Evolutionary conservation across 164 flowering plant species (phyloP).

Genomic region (Hamamelis virginiana): DNA sequence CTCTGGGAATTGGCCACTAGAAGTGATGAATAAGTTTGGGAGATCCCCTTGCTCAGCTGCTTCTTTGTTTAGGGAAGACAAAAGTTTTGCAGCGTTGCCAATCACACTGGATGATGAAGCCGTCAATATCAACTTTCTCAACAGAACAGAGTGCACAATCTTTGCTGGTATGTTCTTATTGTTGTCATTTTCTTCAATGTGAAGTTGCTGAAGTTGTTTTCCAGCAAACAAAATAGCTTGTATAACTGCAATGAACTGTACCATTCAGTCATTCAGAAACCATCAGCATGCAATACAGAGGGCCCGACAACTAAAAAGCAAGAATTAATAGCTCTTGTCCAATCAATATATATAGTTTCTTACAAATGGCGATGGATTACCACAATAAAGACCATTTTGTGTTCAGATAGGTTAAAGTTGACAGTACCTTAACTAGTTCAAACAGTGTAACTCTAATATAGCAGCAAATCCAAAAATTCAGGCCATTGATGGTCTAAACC

Average conservation of each 20-base stretch:
- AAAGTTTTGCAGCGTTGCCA: conserved; percentile 54
- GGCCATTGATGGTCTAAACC: neutral
- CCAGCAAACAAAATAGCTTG: conserved; percentile 75
- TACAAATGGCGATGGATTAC: too few relatives aligned
- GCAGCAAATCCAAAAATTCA: neutral
- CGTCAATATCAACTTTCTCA: conserved; percentile 67
- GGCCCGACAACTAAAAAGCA: neutral
- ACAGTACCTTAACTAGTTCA: neutral
- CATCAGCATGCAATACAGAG: conserved; percentile 11
- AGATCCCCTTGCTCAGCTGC: conserved; percentile 78
- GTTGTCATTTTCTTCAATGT: conserved; percentile 34
- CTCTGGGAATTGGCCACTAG: conserved; percentile 71
- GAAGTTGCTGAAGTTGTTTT: conserved; percentile 76
- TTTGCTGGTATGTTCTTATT: conserved; percentile 15
- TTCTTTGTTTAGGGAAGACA: conserved; percentile 71
- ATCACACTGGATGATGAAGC: conserved; percentile 70
- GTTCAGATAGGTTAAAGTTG: neutral
- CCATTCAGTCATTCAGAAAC: conserved; percentile 17
- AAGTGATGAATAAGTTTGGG: conserved; percentile 47
- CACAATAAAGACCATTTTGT: neutral
- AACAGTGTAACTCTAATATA: neutral
- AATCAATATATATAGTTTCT: too few relatives aligned
- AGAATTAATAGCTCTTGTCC: neutral
- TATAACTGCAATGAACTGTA: conserved; percentile 80
- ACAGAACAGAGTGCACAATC: conserved; percentile 44